Evolutionary conservation across 805 yeast species (phyloP).

Genomic region (Candida patagonica): DNA sequence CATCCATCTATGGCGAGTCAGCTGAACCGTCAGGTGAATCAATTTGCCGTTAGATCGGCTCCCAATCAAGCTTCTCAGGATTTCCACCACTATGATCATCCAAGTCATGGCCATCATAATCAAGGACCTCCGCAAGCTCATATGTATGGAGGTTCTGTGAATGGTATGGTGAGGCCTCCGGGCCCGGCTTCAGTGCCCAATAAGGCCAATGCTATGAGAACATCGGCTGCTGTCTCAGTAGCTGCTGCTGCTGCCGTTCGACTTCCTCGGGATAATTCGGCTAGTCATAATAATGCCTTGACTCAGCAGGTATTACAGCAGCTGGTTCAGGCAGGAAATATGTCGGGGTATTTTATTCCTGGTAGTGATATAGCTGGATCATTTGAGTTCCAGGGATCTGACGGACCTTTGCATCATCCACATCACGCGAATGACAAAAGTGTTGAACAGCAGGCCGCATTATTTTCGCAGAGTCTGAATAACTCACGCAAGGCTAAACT

Average conservation of each 20-base stretch:
- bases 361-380: conserved; percentile 21
- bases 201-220: not conserved
- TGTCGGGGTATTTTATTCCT: conserved; percentile 17
- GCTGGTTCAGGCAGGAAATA: conserved; percentile 1
- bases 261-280: conserved; percentile 1
- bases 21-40: not conserved
- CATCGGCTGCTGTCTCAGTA: conserved; percentile 1
- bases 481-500: conserved; percentile 23
- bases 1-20: not conserved
- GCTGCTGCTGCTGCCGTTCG: conserved; percentile 1
- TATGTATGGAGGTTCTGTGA: not conserved
- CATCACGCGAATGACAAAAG: conserved; percentile 9
- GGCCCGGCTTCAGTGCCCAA: not conserved
- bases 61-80: not conserved
- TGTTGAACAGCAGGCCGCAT: conserved; percentile 18
- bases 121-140: not conserved
- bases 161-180: not conserved
- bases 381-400: conserved; percentile 19
- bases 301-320: not conserved
- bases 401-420: not conserved
- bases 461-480: conserved; percentile 22
- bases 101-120: not conserved
- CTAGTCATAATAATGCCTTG: not conserved
- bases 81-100: not conserved
- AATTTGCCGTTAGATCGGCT: not conserved